Conservation (phyloP, 805 yeast genomes). For the Candida boidinii region DNA sequence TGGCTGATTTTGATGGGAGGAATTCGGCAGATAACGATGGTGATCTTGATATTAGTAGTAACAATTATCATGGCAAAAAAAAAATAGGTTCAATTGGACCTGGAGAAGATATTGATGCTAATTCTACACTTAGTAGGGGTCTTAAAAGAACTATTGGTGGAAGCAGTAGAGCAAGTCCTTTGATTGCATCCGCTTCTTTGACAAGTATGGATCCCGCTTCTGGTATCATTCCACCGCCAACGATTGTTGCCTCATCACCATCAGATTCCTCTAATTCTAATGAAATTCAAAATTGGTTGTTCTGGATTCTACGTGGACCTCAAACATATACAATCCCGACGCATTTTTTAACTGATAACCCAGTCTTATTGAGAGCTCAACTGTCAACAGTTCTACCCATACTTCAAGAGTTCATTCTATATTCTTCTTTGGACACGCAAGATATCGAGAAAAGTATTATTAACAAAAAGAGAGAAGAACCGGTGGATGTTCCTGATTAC, state of each 20-base stretch:
- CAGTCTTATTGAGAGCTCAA: conserved; percentile 15
- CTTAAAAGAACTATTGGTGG: too few species aligned
- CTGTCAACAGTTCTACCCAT: conserved; percentile 20
- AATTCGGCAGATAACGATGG: conserved; percentile 17
- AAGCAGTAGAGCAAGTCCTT: too few species aligned
- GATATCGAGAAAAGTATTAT: conserved; percentile 3
- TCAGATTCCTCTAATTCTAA: conserved; percentile 7
- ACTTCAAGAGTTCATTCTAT: conserved; percentile 20
- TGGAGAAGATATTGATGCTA: too few species aligned
- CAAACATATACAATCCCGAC: conserved; percentile 58
- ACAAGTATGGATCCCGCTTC: not conserved
- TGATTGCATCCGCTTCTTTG: too few species aligned
- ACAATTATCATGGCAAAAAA: too few species aligned
- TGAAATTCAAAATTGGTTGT: conserved; percentile 50
- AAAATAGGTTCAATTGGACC: too few species aligned
- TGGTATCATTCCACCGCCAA: conserved; percentile 6
- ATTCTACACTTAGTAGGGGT: too few species aligned
- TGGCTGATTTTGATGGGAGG: conserved; percentile 33
- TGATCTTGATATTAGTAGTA: not conserved
- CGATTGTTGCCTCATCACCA: conserved; percentile 3
- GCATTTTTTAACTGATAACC: conserved; percentile 32
- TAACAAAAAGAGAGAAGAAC: conserved; percentile 12
- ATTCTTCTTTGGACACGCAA: conserved; percentile 12
- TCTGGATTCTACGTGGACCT: conserved; percentile 57
- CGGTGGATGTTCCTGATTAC: conserved; percentile 11